Percentiles rank a stretch among this genome's conserved stretches.
Evolutionary conservation across 768 basidiomycete genomes (phyloP).

Genomic region (Scleroderma citrinum): DNA sequence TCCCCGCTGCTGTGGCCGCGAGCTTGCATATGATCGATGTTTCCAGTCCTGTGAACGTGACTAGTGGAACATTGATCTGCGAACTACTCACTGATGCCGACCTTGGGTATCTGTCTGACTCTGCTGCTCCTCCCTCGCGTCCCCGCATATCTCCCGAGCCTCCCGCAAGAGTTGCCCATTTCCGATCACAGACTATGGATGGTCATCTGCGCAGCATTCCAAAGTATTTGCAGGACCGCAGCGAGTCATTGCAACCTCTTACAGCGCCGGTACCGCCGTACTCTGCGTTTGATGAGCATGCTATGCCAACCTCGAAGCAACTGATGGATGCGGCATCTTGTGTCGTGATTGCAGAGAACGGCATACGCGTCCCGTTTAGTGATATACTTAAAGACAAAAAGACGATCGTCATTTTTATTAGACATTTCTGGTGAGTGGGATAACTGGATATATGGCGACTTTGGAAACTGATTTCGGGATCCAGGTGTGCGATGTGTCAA

Average conservation of each 20-base stretch:
- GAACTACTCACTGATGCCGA: conserved; percentile 27
- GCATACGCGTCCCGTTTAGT: conserved; percentile 61
- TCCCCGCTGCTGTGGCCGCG: conserved; percentile 22
- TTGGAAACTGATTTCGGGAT: background rate
- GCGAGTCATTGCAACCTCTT: conserved; percentile 12
- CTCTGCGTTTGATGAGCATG: conserved; percentile 36
- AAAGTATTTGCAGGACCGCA: background rate
- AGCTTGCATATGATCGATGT: conserved; percentile 29
- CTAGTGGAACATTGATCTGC: conserved; percentile 17
- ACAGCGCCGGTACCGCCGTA: conserved; percentile 9
- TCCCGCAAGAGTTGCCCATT: conserved; percentile 11
- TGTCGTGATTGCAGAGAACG: conserved; percentile 61
- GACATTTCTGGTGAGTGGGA: conserved; percentile 66
- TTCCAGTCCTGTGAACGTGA: conserved; percentile 19
- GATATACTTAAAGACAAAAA: conserved; percentile 52
- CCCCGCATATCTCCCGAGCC: conserved; percentile 12
- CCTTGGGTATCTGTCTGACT: conserved; percentile 11
- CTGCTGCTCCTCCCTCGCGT: conserved; percentile 7
- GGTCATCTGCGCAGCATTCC: conserved; percentile 5
- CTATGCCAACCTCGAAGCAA: conserved; percentile 48
- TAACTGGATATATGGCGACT: conserved; percentile 1
- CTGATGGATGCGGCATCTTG: conserved; percentile 57
- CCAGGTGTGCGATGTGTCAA: conserved; percentile 74
- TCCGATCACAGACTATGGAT: conserved; percentile 18
- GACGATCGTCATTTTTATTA: conserved; percentile 78